Evolutionary conservation across 2,329 filamentous ascomycete genomes (phyloP), one percentile per base, ranked within the genome.

Genomic region (Nemania sp.): DNA sequence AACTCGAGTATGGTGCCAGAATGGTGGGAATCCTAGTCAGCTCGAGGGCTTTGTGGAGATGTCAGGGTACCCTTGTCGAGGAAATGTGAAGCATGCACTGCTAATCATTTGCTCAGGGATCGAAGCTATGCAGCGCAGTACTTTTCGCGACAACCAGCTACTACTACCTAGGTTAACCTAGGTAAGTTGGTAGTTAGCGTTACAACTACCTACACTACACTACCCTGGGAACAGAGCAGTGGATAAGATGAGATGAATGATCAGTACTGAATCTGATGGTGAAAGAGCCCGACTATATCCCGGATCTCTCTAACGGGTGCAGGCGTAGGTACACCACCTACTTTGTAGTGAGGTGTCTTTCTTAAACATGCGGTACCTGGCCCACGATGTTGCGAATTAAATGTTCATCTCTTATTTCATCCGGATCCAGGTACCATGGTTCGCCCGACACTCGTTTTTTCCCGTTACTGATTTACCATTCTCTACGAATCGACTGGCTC

Each of bases 81-180:
- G n/a, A n/a, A 57, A 63, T 65, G 68, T 68, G 67, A 69, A 66
- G 68, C 67, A 69, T 67, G 69, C 66, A 65, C 62, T 67, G 68
- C 63, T 71, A 68, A 69, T 71, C 69, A 69, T 69, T 29, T 68
- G 68, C 69, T 64, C 68, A 71, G 63, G 69, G 67, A 67, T 69
- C 62, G 60, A 62, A 69, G 68, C 59, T 61, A 66, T 64, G 60
- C 64, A 65, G 57, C 34, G 50, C 37, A 62, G 57, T 55, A 55
- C 56, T 54, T 29, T 29, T 29, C 25, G 25, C 25, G 25, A 29
- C 25, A 29, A n/a, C n/a, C n/a, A n/a, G n/a, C n/a, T n/a, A n/a
- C n/a, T n/a, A n/a, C n/a, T n/a, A n/a, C n/a, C n/a, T n/a, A n/a
- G n/a, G n/a, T n/a, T n/a, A n/a, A n/a, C n/a, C n/a, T n/a, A n/a